These are phyloP conservation scores for Xylaria venustula DNA, from an alignment of 495 filamentous ascomycete species.

Conservation along the genomic window DNA sequence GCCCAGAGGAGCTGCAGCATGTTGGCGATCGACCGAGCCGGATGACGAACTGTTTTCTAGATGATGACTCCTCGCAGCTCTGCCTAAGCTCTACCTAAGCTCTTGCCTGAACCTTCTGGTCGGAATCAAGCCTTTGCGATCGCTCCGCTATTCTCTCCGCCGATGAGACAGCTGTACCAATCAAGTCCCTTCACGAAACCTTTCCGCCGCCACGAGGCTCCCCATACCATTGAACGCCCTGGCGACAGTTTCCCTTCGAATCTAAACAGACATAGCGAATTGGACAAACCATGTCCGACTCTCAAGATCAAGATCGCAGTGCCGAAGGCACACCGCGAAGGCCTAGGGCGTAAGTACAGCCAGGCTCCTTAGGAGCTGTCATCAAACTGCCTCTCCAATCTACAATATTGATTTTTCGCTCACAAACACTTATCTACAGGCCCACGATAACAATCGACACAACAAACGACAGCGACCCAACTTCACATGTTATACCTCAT, in stretches of 20 bases:
- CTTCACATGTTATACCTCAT: conserved; percentile 32
- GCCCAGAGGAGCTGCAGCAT: not conserved
- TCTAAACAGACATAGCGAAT: not conserved
- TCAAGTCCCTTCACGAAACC: not conserved
- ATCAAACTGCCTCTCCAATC: not conserved
- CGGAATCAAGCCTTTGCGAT: not conserved
- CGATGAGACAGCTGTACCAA: not conserved
- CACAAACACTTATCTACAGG: conserved; percentile 21
- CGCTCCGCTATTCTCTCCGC: not conserved
- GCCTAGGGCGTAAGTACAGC: conserved; percentile 13
- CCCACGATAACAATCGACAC: conserved; percentile 41
- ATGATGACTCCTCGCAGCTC: not conserved
- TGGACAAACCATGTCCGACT: conserved; percentile 7
- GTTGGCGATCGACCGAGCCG: not conserved
- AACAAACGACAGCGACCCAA: conserved; percentile 33
- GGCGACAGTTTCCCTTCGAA: not conserved
- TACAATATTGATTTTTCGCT: not conserved
- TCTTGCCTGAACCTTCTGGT: too few species aligned
- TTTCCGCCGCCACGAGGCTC: not conserved
- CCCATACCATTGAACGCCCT: not conserved
- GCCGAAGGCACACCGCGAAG: conserved; percentile 12
- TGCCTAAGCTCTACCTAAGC: not conserved
- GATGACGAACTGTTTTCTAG: not conserved
- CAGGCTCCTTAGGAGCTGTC: not conserved
- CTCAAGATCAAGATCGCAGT: not conserved